Evolutionary conservation across 192 early-diverging fungal genomes (phyloP).

Genomic region (Jimgerdemannia flammicorona): DNA sequence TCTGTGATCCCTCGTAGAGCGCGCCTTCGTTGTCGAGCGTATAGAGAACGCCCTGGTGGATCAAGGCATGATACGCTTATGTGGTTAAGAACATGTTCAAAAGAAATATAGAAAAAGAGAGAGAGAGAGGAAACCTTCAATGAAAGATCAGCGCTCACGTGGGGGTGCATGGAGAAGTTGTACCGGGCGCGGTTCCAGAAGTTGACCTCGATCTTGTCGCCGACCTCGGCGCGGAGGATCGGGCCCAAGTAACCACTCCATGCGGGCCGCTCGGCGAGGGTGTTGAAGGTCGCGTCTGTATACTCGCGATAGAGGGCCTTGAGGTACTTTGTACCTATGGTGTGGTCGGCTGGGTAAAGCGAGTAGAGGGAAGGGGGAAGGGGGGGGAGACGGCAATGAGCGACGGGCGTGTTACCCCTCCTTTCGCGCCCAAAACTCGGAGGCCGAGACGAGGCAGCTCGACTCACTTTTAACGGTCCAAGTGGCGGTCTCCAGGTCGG

Average conservation of each 20-base stretch:
- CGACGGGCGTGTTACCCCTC: no score
- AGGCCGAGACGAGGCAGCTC: no score
- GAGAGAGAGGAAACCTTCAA: background rate
- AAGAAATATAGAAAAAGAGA: no score
- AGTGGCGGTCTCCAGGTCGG: constrained; percentile 8
- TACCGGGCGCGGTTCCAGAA: background rate
- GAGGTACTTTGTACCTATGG: constrained; percentile 30
- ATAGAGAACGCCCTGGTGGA: background rate
- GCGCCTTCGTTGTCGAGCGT: constrained; percentile 1
- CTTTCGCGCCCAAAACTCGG: no score
- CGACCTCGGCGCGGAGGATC: constrained; percentile 2
- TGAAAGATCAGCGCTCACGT: background rate
- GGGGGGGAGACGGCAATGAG: no score
- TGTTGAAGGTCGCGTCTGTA: constrained; percentile 26
- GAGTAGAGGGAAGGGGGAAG: no score
- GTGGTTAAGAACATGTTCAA: no score
- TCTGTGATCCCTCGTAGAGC: background rate
- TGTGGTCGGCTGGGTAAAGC: background rate
- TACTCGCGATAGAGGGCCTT: constrained; percentile 39
- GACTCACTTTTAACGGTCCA: constrained; percentile 22
- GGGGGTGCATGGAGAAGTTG: background rate
- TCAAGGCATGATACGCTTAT: no score
- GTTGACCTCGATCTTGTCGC: constrained; percentile 2
- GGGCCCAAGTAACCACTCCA: background rate
- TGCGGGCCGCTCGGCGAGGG: constrained; percentile 20